phyloP scores from a whole-genome alignment of 768 basidiomycete genomes.

The Podaxis sp. region DNA sequence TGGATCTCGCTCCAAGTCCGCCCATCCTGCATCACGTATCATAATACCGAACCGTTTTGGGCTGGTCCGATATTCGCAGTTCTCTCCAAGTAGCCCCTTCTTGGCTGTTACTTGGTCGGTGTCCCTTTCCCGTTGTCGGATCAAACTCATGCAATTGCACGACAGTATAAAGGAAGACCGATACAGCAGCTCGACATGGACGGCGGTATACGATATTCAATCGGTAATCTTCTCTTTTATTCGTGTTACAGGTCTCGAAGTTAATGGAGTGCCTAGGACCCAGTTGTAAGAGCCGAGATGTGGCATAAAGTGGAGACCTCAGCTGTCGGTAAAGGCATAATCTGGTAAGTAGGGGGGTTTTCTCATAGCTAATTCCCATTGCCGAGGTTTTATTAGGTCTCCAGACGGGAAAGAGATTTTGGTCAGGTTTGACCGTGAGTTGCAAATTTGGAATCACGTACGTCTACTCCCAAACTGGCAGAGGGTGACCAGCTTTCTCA shows the following conservation, averaged over 20 bases:
- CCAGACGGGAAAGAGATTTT: conserved; percentile 4
- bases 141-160: not conserved
- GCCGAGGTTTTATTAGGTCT: not conserved
- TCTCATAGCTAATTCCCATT: not conserved
- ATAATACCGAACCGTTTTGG: conserved; percentile 1
- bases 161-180: conserved; percentile 4
- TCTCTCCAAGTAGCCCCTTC: not conserved
- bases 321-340: not conserved
- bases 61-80: not conserved
- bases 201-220: conserved; percentile 1
- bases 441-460: conserved; percentile 9
- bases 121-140: not conserved
- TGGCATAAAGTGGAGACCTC: not conserved
- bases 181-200: not conserved
- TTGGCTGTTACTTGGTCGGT: conserved; percentile 7
- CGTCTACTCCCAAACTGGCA: not conserved
- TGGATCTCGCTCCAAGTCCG: not conserved
- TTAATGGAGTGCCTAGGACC: not conserved
- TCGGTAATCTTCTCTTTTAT: not conserved
- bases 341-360: not conserved
- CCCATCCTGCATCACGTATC: not conserved
- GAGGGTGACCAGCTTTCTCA: not conserved
- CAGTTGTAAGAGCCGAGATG: not conserved
- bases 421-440: conserved; percentile 2
- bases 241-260: not conserved